Base-by-base conservation (phyloP, 192 early-diverging fungal species). In the Pilobolus umbonatus region DNA sequence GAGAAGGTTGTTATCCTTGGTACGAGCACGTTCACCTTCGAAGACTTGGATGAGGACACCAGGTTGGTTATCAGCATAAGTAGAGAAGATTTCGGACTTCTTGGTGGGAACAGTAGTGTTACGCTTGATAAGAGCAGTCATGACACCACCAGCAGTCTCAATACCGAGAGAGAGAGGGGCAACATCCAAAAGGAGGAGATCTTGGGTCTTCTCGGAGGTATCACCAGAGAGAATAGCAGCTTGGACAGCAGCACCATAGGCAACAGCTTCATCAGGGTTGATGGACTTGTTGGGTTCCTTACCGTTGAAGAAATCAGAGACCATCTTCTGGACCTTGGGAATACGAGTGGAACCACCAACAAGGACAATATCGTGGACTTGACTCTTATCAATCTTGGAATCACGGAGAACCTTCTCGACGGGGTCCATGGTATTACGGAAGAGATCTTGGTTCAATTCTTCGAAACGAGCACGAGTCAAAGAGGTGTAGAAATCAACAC, bases 321-420 rank as follows among this genome's bases (percentile, higher is more conserved):
- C 88, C 69, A 98, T 85, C 83, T 96, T 93, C 82, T 97, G 94
- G 73, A 98, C 88, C 84, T 95, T 97, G 82, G 96, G 96, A 80
- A 98, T 98, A 87, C 96, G 96, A 61, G 93, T 98, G 85, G 96
- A 97, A 70, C 96, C 94, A 74, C 96, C 96, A 64, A 97, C 96
- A 36, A 98, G 81, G 68, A 98, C 96, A 68, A 98, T 94, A 71
- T 98, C 94, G 61, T 95, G 76, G 61, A 98, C 87, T 50, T 79
- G 57, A 68, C 77, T 68, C 88, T 98, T 98, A 75, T 92, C 94
- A 62, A 96, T 84, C 87, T 98, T 98, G 76, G 96, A 67, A 79
- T 98, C 96, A 63, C 86, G 86, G 75, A 98, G 84, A 44, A 94
- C 93, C 85, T 93, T 95, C 77, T 95, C 94, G 57, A 98, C 94